These are phyloP conservation scores for Rhodamnia argentea DNA, from an alignment of 345 rosid genomes.

Conservation along the genomic window DNA sequence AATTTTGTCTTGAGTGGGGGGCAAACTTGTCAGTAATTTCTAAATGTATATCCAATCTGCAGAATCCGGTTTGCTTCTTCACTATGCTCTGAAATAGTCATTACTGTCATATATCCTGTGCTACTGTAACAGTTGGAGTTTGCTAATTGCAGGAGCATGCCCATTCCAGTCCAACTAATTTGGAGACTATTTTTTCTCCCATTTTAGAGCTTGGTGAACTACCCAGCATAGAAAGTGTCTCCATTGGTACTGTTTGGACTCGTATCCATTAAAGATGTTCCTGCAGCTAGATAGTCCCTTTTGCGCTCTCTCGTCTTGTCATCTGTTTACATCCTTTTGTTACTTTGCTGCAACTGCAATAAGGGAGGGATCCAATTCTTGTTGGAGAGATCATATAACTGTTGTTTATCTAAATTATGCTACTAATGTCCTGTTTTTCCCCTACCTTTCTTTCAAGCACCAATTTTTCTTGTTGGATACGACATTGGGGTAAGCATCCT, in stretches of 20 bases:
- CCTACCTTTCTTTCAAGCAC: not conserved
- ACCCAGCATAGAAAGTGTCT: conserved; percentile 24
- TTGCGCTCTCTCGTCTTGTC: not conserved
- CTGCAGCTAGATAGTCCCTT: not conserved
- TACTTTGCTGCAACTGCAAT: not conserved
- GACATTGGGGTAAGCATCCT: not conserved
- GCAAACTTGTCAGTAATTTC: not conserved
- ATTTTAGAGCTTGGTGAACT: conserved; percentile 33
- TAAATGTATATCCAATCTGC: not conserved
- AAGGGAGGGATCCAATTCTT: not conserved
- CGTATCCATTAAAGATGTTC: not conserved
- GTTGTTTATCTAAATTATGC: not conserved
- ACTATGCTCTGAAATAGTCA: not conserved
- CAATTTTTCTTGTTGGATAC: not conserved
- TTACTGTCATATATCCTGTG: not conserved
- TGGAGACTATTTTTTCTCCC: conserved; percentile 83
- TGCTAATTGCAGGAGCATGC: conserved; percentile 29
- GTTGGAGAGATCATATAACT: not conserved
- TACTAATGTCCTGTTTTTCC: not conserved
- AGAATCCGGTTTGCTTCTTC: not conserved
- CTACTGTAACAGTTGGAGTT: not conserved
- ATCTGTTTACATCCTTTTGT: not conserved
- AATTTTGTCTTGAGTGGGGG: not conserved
- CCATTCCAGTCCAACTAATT: conserved; percentile 27
- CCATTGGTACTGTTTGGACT: conserved; percentile 23